Evolutionary conservation across 1,139 yeast genomes (phyloP), one percentile per base, ranked within the genome.

Genomic region (Geotrichum carabidarum): DNA sequence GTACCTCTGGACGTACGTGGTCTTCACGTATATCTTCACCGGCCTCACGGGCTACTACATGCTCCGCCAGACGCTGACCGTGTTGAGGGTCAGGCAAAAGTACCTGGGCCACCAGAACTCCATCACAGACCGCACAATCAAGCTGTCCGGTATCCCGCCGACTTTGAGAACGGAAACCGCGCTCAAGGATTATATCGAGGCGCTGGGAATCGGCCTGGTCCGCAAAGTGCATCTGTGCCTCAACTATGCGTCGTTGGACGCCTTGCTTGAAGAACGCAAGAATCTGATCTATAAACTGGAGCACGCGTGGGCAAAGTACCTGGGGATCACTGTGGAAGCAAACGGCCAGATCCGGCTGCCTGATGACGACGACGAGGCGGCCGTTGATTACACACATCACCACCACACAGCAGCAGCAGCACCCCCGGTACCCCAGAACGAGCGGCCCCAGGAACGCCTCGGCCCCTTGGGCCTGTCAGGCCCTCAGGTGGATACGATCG

Each of bases 121-220:
- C 5, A 80, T 93, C 54, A 89, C 98, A 0, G 99, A 93, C 74
- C 76, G 97, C 65, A 93, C 99, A 0, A 86, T 93, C 53, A 75
- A 94, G 57, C 70, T 93, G 30, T 86, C 93, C 44, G 98, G 98
- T 0, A 88, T 93, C n/a, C 96, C 98, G 0, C 84, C 87, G 0
- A 82, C 83, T 50, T 71, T 90, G 40, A 74, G 97, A 56, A 83
- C 82, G 53, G 93, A 84, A 60, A 77, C 78, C 22, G 82, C 80
- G 12, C 72, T 93, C 61, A 82, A 80, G 57, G 78, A 81, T 44
- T 93, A 88, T 65, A 84, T 93, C 37, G 94, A 88, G 61, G 77
- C 79, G 15, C 73, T 91, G 46, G 84, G 86, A 32, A 84, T 91
- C 45, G 97, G 96, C 1, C 82, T 80, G 58, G 95, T 91, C 0